Evolutionary conservation across 768 basidiomycete species (phyloP).

Genomic region (Austroboletus festivus): DNA sequence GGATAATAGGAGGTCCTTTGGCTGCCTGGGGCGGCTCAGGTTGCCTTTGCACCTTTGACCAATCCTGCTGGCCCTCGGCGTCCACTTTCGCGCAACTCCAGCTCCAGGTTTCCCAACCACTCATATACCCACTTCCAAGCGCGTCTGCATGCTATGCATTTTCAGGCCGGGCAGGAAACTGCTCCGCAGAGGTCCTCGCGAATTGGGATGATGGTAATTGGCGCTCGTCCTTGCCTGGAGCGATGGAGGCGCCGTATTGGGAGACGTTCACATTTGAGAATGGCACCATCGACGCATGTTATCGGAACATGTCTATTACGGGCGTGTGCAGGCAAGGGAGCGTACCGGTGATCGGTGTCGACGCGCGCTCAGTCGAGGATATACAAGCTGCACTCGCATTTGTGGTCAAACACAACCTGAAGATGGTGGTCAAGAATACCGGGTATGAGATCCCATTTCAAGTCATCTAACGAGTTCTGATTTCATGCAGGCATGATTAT

Average conservation of each 20-base stretch:
- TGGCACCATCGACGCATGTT: constrained; percentile 42
- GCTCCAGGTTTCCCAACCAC: not conserved
- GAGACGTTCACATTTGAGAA: constrained; percentile 38
- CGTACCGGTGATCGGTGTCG: not conserved
- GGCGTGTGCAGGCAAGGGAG: constrained; percentile 4
- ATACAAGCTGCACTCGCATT: constrained; percentile 6
- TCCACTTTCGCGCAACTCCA: not conserved
- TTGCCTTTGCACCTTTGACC: not conserved
- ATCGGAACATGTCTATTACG: constrained; percentile 30
- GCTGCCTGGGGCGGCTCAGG: not conserved
- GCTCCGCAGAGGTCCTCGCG: not conserved
- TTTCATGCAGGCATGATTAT: not conserved
- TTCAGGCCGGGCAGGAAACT: not conserved
- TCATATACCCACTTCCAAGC: not conserved
- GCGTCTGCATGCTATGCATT: not conserved
- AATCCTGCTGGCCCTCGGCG: not conserved
- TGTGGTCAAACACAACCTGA: constrained; percentile 12
- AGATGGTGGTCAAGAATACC: constrained; percentile 20
- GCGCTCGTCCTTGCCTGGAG: not conserved
- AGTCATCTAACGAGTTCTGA: not conserved
- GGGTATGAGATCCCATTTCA: constrained; percentile 5
- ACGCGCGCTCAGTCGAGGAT: not conserved
- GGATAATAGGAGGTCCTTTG: not conserved
- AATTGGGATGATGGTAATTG: not conserved
- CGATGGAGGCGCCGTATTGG: constrained; percentile 18